phyloP scores from a whole-genome alignment of 2,329 filamentous ascomycete species.

The Colletotrichum australisinense region DNA sequence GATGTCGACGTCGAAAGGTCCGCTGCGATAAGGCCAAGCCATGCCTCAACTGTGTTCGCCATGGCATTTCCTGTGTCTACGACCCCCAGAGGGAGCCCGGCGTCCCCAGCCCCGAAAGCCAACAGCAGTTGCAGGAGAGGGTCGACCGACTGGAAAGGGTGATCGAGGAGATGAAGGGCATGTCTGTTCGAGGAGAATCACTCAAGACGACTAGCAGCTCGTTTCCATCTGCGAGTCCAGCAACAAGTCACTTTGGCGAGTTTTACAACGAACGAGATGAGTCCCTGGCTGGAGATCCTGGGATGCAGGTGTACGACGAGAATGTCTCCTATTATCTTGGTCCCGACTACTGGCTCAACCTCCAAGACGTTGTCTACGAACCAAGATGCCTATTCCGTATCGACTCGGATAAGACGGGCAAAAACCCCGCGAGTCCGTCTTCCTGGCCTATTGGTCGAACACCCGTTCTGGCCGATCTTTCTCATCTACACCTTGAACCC shows the following conservation, averaged over 20 bases:
- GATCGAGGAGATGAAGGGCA: slow-evolving; percentile 23
- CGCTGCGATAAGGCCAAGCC: slow-evolving; percentile 34
- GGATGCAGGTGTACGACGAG: slow-evolving; percentile 32
- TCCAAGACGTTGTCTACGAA: slow-evolving; percentile 31
- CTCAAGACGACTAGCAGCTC: background rate
- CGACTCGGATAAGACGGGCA: slow-evolving; percentile 24
- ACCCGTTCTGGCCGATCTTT: slow-evolving; percentile 15
- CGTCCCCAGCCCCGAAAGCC: slow-evolving; percentile 14
- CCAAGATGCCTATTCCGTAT: slow-evolving; percentile 31
- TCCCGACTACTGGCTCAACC: slow-evolving; percentile 33
- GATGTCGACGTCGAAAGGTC: slow-evolving; percentile 30
- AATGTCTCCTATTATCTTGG: slow-evolving; percentile 35
- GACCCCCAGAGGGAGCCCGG: slow-evolving; percentile 15
- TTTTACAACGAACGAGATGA: slow-evolving; percentile 9
- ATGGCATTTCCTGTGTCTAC: slow-evolving; percentile 31
- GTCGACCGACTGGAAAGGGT: slow-evolving; percentile 28
- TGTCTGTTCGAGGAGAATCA: slow-evolving; percentile 11
- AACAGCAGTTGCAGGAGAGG: slow-evolving; percentile 29
- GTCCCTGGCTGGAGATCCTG: slow-evolving; percentile 22
- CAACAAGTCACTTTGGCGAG: slow-evolving; percentile 4
- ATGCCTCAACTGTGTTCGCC: slow-evolving; percentile 25
- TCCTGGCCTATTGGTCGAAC: slow-evolving; percentile 26
- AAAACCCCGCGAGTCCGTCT: slow-evolving; percentile 17
- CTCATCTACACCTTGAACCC: slow-evolving; percentile 20
- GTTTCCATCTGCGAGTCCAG: slow-evolving; percentile 6